These are phyloP conservation scores for Erodium maritimum DNA, from an alignment of 345 rosid species.

Conservation along the genomic window DNA sequence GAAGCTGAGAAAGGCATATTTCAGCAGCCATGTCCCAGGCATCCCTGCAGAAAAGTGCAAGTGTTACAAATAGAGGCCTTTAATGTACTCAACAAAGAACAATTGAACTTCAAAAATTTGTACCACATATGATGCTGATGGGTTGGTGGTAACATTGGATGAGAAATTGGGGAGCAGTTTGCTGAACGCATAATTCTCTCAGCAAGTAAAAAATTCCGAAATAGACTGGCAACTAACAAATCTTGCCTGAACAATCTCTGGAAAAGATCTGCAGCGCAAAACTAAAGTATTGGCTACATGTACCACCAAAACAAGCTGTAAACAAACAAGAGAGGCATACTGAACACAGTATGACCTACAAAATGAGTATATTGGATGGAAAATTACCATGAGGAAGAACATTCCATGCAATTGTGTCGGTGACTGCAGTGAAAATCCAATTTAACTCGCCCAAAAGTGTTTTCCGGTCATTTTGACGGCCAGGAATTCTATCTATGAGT, in stretches of 20 bases:
- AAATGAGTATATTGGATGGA: too few species aligned
- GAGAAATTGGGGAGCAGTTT: conserved; percentile 92
- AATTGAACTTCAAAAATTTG: background rate
- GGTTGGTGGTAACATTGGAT: conserved; percentile 91
- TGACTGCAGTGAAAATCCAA: conserved; percentile 99
- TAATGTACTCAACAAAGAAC: background rate
- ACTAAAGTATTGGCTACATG: too few species aligned
- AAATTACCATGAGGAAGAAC: conserved; percentile 90
- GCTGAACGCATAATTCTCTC: conserved; percentile 99
- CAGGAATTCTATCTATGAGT: conserved; percentile 93
- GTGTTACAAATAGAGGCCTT: background rate
- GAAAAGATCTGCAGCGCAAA: conserved; percentile 61
- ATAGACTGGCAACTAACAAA: conserved; percentile 90
- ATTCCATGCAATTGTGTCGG: conserved; percentile 99
- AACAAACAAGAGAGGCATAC: too few species aligned
- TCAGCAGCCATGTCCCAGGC: conserved; percentile 99
- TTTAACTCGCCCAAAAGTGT: conserved; percentile 95
- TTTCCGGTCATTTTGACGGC: conserved; percentile 96
- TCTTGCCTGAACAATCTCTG: conserved; percentile 96
- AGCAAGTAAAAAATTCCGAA: conserved; percentile 92
- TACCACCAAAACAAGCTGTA: too few species aligned
- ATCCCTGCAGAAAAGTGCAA: conserved; percentile 44
- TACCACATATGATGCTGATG: conserved; percentile 99
- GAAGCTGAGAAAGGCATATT: conserved; percentile 97
- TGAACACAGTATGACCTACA: too few species aligned